Percentiles rank a stretch among this genome's conserved stretches.
Evolutionary conservation across 352 stramenopile species (phyloP).

Genomic region (Saprolegnia diclina): DNA sequence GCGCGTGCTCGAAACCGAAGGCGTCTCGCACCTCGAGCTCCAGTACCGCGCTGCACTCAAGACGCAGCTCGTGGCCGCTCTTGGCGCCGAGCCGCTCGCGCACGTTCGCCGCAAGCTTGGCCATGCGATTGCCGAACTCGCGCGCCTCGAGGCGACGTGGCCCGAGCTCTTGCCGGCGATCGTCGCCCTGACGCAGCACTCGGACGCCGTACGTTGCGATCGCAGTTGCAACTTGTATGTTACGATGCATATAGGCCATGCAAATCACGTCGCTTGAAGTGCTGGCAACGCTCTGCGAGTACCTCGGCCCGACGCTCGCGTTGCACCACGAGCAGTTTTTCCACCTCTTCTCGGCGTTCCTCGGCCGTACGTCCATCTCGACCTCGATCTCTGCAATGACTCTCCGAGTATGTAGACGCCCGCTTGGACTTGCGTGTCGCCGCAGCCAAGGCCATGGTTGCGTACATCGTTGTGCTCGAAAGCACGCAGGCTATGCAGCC

Average conservation of each 20-base stretch:
- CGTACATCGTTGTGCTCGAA: slow-evolving; percentile 73
- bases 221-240: background rate
- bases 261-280: slow-evolving; percentile 75
- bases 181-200: slow-evolving; percentile 50
- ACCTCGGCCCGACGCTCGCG: slow-evolving; percentile 53
- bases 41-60: slow-evolving; percentile 59
- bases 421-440: slow-evolving; percentile 57
- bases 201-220: slow-evolving; percentile 34
- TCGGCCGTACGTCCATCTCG: slow-evolving; percentile 14
- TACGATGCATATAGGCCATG: slow-evolving; percentile 28
- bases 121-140: slow-evolving; percentile 71
- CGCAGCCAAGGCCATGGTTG: slow-evolving; percentile 58
- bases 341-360: slow-evolving; percentile 20
- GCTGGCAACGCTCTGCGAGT: slow-evolving; percentile 66
- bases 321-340: slow-evolving; percentile 53
- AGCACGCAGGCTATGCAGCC: slow-evolving; percentile 55
- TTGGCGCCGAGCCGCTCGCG: slow-evolving; percentile 54
- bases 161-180: slow-evolving; percentile 63
- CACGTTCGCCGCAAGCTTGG: slow-evolving; percentile 79
- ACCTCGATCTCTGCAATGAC: slow-evolving; percentile 1
- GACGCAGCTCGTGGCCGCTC: slow-evolving; percentile 61
- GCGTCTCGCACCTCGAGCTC: slow-evolving; percentile 35
- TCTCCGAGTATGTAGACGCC: slow-evolving; percentile 42
- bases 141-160: slow-evolving; percentile 55
- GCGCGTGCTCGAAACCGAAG: slow-evolving; percentile 51